These are phyloP conservation scores for Amoebophrya sp. DNA, from an alignment of 169 alveolate genomes.

Conservation along the genomic window DNA sequence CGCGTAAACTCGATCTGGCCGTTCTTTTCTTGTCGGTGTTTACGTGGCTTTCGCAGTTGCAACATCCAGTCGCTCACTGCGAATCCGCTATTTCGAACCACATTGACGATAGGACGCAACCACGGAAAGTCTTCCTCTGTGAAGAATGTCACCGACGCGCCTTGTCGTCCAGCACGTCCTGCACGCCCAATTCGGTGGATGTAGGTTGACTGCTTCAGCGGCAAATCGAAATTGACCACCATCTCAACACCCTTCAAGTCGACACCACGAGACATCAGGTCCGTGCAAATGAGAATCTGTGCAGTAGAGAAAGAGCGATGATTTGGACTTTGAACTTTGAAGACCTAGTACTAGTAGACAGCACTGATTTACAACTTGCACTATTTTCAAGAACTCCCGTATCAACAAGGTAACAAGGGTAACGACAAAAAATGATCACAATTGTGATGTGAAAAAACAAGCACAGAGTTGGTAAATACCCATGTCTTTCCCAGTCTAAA, in stretches of 20 bases:
- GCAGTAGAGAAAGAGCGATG: too few species aligned
- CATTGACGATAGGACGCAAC: constrained; percentile 9
- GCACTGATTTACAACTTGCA: too few species aligned
- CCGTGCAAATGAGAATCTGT: constrained; percentile 80
- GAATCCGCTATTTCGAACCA: not conserved
- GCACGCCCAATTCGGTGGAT: constrained; percentile 98
- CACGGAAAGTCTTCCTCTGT: not conserved
- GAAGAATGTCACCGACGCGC: constrained; percentile 45
- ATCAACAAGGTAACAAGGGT: too few species aligned
- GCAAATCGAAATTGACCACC: constrained; percentile 93
- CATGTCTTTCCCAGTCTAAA: constrained; percentile 54
- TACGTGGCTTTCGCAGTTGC: not conserved
- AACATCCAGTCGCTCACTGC: constrained; percentile 6
- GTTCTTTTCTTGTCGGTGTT: not conserved
- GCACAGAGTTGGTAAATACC: constrained; percentile 20
- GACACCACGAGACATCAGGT: constrained; percentile 92
- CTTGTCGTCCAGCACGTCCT: constrained; percentile 91
- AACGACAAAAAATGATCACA: too few species aligned
- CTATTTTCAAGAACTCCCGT: too few species aligned
- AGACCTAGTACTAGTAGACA: too few species aligned
- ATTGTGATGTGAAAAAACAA: not conserved
- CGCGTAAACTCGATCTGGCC: not conserved
- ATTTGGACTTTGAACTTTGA: too few species aligned
- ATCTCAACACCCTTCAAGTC: constrained; percentile 88
- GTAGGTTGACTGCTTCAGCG: constrained; percentile 82